Evolutionary conservation across 805 yeast species (phyloP), one percentile per base, ranked within the genome.

Genomic region (Starmera caribaea): DNA sequence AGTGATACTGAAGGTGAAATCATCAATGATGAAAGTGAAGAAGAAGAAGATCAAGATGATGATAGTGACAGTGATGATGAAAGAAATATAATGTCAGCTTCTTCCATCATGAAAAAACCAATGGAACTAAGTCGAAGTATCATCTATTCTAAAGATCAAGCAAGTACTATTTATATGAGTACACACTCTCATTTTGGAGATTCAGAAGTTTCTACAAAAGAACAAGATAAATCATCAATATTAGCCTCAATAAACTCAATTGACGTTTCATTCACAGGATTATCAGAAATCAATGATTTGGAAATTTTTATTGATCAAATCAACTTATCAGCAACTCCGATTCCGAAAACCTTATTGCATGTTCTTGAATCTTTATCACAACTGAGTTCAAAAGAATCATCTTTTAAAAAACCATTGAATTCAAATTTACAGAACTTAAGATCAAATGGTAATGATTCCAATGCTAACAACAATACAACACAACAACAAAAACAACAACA

Each of bases 111-210:
- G 3, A 41, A 42, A 29, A 44, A 24, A n/a, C 45, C 48, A 8
- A 42, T 24, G 9, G 49, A 49, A 30, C 52, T 79, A 41, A 55
- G 69, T 55, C 71, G 69, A 30, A 79, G 87, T 49, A 70, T 75
- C 61, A 63, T 78, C 30, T 80, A 79, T 52, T 76, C 90, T 2
- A 80, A 75, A 39, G 77, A 73, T 38, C 82, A 80, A 41, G 81
- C 85, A 1, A 69, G 76, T 36, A 78, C 88, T 3, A 69, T 85
- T 15, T 86, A 83, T 53, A 77, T 84, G 89, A 84, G 94, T 58
- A 94, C 95, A 2, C 66, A 81, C 10, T 76, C 85, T 0, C 69
- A 72, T 37, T 53, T 75, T 2, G 61, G 69, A 37, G 55, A 48
- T 17, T 46, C 55, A 3, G 42, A 45, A 30, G 43, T 41, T 10